These are phyloP conservation scores for Venturiaceae sp. DNA, from an alignment of 2,329 filamentous ascomycete genomes.

Conservation along the genomic window DNA sequence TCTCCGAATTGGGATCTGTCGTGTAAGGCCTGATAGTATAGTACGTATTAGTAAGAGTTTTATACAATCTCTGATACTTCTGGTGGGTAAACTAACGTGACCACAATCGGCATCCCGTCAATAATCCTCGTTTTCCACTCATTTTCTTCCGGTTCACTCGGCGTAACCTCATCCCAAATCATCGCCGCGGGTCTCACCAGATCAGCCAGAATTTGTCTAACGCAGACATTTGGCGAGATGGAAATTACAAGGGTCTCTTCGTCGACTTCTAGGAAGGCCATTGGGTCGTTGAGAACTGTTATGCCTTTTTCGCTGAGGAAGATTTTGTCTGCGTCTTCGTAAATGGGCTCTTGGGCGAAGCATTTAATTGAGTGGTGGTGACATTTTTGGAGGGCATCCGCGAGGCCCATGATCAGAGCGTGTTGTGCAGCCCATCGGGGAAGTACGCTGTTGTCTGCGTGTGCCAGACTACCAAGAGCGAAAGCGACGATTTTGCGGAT, in stretches of 20 bases:
- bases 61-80: not conserved
- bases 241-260: constrained; percentile 28
- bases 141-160: not conserved
- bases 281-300: constrained; percentile 20
- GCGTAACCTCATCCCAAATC: constrained; percentile 14
- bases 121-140: not conserved
- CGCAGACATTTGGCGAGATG: constrained; percentile 20
- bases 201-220: constrained; percentile 30
- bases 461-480: not conserved
- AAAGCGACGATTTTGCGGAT: constrained; percentile 3
- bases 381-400: not conserved
- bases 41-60: not conserved
- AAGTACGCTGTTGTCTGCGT: not conserved
- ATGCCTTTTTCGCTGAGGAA: constrained; percentile 16
- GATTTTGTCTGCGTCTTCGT: constrained; percentile 5
- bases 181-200: constrained; percentile 22
- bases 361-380: not conserved
- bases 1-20: not conserved
- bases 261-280: constrained; percentile 28
- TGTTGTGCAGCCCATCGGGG: not conserved
- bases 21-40: not conserved
- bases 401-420: not conserved
- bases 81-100: not conserved
- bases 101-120: not conserved
- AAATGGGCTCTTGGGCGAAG: constrained; percentile 7